Base-by-base conservation (phyloP, 768 basidiomycete genomes). In the Dioszegia hungarica region DNA sequence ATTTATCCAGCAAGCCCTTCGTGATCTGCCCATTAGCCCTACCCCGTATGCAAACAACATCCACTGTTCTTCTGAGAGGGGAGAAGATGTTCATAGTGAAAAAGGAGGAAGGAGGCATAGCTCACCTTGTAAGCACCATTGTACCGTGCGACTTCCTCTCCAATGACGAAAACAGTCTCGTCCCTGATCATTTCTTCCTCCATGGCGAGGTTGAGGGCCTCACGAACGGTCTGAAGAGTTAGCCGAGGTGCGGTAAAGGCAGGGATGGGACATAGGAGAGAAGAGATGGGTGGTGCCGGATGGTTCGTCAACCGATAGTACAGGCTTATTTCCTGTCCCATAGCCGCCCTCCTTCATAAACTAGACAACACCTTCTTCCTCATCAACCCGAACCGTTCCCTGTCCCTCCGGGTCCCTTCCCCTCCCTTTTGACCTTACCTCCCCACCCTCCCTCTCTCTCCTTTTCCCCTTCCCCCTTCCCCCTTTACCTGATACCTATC, bases 111-210 rank as follows among this genome's bases (percentile, higher is more conserved):
- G 6, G 28, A 1, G n/a, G 25, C 25, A 11, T 12, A 27, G 53
- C 67, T 40, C 24, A 72, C 72, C 71, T 76, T 78, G 68, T 76
- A 77, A 39, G 74, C 77, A 63, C 75, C 76, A 75, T 99, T 97
- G 81, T 99, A 99, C 66, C 90, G 85, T 47, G 94, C 94, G 59
- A 99, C 95, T 75, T 99, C 95, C 79, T 99, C 95, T 57, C 95
- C 95, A 61, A 99, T 78, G 69, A 99, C 79, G 78, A 94, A 99
- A 38, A 99, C 95, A 33, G 80, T 86, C 76, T 93, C 89, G 77
- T 99, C 95, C 41, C 90, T 86, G 68, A 86, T 76, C 95, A 99
- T 98, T 80, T 99, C 95, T 79, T 99, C 95, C 80, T 97, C 95
- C 89, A 99, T 92, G 27, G 95, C 95, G 54, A 86, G 79, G 79